These are phyloP conservation scores for Colletotrichum nymphaeae DNA, from an alignment of 2,329 filamentous ascomycete genomes.

Conservation along the genomic window DNA sequence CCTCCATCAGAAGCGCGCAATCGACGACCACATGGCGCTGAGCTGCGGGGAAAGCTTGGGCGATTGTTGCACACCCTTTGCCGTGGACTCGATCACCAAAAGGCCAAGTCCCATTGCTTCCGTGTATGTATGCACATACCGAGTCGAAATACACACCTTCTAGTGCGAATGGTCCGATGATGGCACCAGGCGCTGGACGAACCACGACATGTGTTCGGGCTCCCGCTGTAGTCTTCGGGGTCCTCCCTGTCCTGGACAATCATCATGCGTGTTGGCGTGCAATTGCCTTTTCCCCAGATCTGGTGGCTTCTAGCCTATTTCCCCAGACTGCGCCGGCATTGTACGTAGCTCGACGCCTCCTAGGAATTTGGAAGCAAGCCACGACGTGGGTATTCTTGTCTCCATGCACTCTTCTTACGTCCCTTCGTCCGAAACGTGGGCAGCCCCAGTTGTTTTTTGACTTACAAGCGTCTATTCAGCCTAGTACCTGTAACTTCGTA, in stretches of 20 bases:
- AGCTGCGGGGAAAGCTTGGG: conserved; percentile 22
- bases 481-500: not conserved
- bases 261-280: not conserved
- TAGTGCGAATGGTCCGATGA: conserved; percentile 15
- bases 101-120: too few species aligned
- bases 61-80: not conserved
- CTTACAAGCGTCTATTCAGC: not conserved
- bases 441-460: not conserved
- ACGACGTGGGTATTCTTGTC: not conserved
- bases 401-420: not conserved
- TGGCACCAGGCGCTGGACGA: conserved; percentile 16
- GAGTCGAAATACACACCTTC: not conserved
- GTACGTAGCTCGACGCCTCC: not conserved
- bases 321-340: conserved; percentile 21
- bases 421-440: conserved; percentile 1
- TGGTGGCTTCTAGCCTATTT: conserved; percentile 10
- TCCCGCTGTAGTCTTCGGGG: not conserved
- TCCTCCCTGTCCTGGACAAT: conserved; percentile 2
- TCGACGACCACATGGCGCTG: conserved; percentile 22
- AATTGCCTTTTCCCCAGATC: conserved; percentile 21
- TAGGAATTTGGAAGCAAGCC: not conserved
- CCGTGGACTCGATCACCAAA: not conserved
- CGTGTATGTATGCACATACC: conserved; percentile 10
- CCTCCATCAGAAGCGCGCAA: conserved; percentile 1
- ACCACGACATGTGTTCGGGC: conserved; percentile 4